Evolutionary conservation across 2,329 filamentous ascomycete genomes (phyloP), one percentile per base, ranked within the genome.

Genomic region (Botrytis fabae): DNA sequence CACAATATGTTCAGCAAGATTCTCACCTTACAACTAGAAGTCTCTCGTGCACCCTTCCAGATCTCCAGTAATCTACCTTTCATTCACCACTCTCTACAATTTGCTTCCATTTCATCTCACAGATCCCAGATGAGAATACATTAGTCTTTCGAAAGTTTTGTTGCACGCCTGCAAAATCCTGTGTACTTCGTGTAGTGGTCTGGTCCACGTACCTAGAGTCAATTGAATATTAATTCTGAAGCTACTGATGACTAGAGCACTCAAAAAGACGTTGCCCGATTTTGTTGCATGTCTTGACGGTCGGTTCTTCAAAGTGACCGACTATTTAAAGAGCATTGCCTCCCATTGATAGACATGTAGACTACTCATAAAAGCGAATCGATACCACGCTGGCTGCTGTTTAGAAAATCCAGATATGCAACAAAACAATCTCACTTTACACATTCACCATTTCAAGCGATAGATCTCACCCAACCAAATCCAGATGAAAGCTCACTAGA

Each of bases 151-250:
- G 14, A 38, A 9, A 18, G 6, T 18, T 18, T 42, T 28, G 60
- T 42, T 62, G 25, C 60, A 62, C 3, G 35, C 40, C 14, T 62
- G 7, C 10, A 25, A 22, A 35, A 38, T 60, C 20, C 20, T 2
- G 28, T 38, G 1, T 16, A 60, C 57, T 40, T 61, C 1, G 20
- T 61, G 0, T 40, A 40, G 4, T 5, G 16, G 32, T n/a, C 22
- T 61, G 22, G 1, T 14, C 2, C 18, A 22, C 1, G 0, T 38
- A 2, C 2, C 20, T 25, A 2, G 10, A 61, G 22, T 2, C 4
- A 25, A 60, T 22, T 61, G 35, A 38, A 25, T 40, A 38, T 40
- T 6, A 8, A 16, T 16, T n/a, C 4, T 35, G 20, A 35, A 35
- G 38, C 22, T 25, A 14, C 22, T 32, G 9, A 32, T 25, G 25